Conservation (phyloP, 2,329 filamentous ascomycete genomes). For the Monilinia aucupariae region DNA sequence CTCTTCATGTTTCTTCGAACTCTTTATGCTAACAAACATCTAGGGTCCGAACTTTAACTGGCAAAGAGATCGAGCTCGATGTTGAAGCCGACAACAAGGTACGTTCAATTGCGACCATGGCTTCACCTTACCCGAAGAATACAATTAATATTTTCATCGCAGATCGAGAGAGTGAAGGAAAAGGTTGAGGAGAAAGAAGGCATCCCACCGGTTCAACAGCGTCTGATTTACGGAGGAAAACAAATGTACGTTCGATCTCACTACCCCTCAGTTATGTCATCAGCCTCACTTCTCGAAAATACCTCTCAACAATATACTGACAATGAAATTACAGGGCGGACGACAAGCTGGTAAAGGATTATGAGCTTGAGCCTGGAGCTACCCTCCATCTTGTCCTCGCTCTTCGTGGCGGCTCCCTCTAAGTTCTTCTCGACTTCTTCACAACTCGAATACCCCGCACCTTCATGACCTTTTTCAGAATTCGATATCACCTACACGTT, state of each 20-base stretch:
- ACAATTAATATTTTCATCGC: background rate
- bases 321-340: slow-evolving; percentile 61
- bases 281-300: no score
- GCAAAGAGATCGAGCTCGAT: slow-evolving; percentile 98
- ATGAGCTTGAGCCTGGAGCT: slow-evolving; percentile 83
- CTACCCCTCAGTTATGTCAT: no score
- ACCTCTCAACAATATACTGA: background rate
- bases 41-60: slow-evolving; percentile 94
- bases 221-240: slow-evolving; percentile 93
- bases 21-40: slow-evolving; percentile 6
- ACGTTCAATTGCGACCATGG: slow-evolving; percentile 21
- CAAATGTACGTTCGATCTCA: slow-evolving; percentile 66
- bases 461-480: background rate
- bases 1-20: background rate
- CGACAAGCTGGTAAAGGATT: slow-evolving; percentile 88
- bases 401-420: slow-evolving; percentile 64
- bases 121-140: background rate
- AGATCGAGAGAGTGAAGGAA: slow-evolving; percentile 97
- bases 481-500: slow-evolving; percentile 2
- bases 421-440: background rate
- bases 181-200: slow-evolving; percentile 99
- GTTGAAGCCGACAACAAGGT: slow-evolving; percentile 95
- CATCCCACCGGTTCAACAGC: slow-evolving; percentile 93
- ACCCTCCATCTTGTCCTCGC: slow-evolving; percentile 95
- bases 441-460: slow-evolving; percentile 1